These are phyloP conservation scores for Aspergillus asperescens DNA, from an alignment of 495 filamentous ascomycete genomes.

Conservation along the genomic window DNA sequence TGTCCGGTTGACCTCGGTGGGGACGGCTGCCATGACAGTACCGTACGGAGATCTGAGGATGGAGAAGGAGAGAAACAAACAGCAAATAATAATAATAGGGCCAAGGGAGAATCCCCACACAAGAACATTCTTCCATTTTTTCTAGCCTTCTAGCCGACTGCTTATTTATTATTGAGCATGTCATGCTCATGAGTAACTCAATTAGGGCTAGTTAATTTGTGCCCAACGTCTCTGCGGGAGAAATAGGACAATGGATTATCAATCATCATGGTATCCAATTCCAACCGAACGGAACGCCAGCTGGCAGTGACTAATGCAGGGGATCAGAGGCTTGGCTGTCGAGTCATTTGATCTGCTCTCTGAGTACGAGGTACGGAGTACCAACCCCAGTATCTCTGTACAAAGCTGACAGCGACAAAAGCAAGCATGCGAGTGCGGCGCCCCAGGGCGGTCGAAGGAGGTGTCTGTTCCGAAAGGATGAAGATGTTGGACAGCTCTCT, in stretches of 20 bases:
- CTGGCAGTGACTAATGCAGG: background rate
- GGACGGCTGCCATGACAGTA: background rate
- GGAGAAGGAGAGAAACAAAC: background rate
- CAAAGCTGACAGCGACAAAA: background rate
- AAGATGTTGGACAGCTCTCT: background rate
- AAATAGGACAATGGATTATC: too few relatives aligned
- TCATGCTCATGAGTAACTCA: too few relatives aligned
- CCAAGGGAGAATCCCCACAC: constrained; percentile 3
- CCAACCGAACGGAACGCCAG: too few relatives aligned
- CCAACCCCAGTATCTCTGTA: too few relatives aligned
- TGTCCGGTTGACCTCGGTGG: background rate
- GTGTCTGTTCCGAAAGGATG: constrained; percentile 5
- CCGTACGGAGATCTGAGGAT: background rate
- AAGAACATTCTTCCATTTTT: constrained; percentile 13
- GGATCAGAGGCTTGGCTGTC: background rate
- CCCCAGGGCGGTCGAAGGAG: constrained; percentile 1
- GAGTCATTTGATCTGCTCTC: background rate
- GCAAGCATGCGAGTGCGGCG: background rate
- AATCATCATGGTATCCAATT: too few relatives aligned
- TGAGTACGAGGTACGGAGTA: too few relatives aligned
- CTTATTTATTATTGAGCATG: background rate
- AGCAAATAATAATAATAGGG: background rate
- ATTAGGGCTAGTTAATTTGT: background rate
- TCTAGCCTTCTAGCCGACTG: background rate
- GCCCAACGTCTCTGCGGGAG: too few relatives aligned